Percentiles rank a stretch among this genome's conserved stretches.
Conservation (phyloP, 148 eudicot genomes). For the Nepenthes gracilis region DNA sequence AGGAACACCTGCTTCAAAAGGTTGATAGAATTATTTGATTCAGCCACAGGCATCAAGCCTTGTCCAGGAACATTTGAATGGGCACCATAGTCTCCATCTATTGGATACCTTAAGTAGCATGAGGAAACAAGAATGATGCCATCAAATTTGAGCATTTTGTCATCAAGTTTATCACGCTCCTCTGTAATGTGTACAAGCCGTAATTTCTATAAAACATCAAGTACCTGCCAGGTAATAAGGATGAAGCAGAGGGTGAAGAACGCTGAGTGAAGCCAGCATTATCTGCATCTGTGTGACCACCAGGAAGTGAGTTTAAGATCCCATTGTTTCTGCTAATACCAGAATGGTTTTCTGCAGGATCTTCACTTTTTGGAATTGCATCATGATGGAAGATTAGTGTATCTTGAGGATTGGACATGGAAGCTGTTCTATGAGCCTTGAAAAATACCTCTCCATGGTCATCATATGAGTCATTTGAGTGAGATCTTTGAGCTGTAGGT, state of each 20-base stretch:
- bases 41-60: constrained; percentile 46
- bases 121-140: not conserved
- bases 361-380: constrained; percentile 18
- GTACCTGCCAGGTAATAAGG: constrained; percentile 65
- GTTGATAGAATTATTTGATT: constrained; percentile 36
- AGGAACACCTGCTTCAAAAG: constrained; percentile 58
- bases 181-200: no score
- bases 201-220: constrained; percentile 2
- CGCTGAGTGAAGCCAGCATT: constrained; percentile 37
- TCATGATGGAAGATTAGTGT: constrained; percentile 20
- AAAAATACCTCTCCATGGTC: no score
- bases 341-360: constrained; percentile 21
- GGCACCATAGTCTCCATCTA: constrained; percentile 39
- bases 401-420: constrained; percentile 22
- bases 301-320: constrained; percentile 25
- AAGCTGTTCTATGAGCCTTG: not conserved
- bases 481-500: constrained; percentile 26
- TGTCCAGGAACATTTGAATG: constrained; percentile 28
- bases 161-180: no score
- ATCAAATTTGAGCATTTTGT: no score
- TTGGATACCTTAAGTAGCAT: constrained; percentile 29
- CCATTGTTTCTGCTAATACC: constrained; percentile 35
- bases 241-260: constrained; percentile 39
- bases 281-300: constrained; percentile 37
- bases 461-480: constrained; percentile 7